Base-by-base conservation (phyloP, 441 rosid species). In the Gossypium trilobum region DNA sequence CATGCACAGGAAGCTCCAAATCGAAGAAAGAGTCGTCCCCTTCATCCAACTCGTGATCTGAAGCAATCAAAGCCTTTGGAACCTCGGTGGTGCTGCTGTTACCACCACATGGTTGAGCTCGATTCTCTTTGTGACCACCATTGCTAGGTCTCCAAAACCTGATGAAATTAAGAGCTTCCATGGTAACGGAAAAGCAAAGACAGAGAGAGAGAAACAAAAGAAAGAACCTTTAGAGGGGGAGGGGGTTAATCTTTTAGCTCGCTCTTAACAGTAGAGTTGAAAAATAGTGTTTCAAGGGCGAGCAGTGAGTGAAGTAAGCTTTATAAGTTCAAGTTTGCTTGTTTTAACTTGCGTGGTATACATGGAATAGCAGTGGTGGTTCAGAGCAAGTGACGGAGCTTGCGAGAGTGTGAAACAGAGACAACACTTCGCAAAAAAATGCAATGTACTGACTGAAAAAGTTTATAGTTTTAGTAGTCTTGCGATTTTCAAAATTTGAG, bases 11-110 rank as follows among this genome's bases (percentile, higher is more conserved):
- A 59, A 93, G 88, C 80, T 93, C 90, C 72, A 93, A 77, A 74
- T 93, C 98, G 76, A 91, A 86, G 85, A 89, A 91, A 0, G 98
- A 93, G 75, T 93, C 98, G 0, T 93, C 97, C 52, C 78, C 97
- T 55, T 91, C 93, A 0, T 74, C 85, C 55, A 80, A 65, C 1
- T 86, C 91, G 9, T 51, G 50, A 20, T 81, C 80, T 1, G 77
- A 69, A 63, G 51, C 80, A 42, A 7, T 52, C 13, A 69, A 62
- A 50, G 74, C 66, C 59, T 50, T 79, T 60, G 77, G 79, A 78
- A 78, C 69, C 68, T 78, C 68, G 54, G 73, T 65, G 78, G 72
- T 72, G 70, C 77, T 78, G 70, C 33, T 72, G 29, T 71, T 78
- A 60, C 79, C 75, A 59, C 56, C 39, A 44, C 77, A 51, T 59